These are phyloP conservation scores for Claviceps quebecensis DNA, from an alignment of 2,329 filamentous ascomycete species.

Conservation along the genomic window DNA sequence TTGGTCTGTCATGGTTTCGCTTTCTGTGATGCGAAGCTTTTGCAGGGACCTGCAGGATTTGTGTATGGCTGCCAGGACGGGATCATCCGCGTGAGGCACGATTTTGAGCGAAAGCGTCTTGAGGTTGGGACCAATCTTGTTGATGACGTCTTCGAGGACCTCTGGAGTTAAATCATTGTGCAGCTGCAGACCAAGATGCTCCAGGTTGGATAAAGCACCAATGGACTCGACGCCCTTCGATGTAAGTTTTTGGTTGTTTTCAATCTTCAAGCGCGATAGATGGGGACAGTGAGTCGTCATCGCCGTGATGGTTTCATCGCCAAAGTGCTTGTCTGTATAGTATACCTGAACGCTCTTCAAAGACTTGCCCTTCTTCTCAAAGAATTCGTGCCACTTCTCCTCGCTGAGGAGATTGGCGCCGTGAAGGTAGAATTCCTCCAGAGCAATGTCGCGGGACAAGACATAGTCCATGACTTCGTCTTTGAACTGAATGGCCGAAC, in stretches of 20 bases:
- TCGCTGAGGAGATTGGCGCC: slow-evolving; percentile 75
- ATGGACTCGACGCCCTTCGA: slow-evolving; percentile 52
- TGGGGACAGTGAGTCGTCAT: slow-evolving; percentile 52
- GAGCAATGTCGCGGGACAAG: slow-evolving; percentile 50
- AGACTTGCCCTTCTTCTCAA: slow-evolving; percentile 48
- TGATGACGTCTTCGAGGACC: slow-evolving; percentile 46
- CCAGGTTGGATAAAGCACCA: slow-evolving; percentile 44
- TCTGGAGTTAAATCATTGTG: slow-evolving; percentile 41
- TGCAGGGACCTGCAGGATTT: slow-evolving; percentile 49
- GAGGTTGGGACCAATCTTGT: slow-evolving; percentile 49
- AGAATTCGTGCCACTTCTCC: slow-evolving; percentile 56
- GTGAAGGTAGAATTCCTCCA: slow-evolving; percentile 66
- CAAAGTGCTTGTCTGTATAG: slow-evolving; percentile 71
- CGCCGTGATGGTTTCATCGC: slow-evolving; percentile 51
- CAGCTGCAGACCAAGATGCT: slow-evolving; percentile 64
- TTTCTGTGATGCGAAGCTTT: slow-evolving; percentile 74
- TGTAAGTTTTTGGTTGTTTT: slow-evolving; percentile 63
- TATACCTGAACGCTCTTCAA: slow-evolving; percentile 64
- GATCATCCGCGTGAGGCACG: slow-evolving; percentile 53
- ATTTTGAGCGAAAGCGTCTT: slow-evolving; percentile 63
- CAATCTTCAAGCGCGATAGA: slow-evolving; percentile 64
- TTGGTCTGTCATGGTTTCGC: slow-evolving; percentile 59
- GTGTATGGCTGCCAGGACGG: slow-evolving; percentile 57
- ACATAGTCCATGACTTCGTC: slow-evolving; percentile 73
- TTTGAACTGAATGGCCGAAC: slow-evolving; percentile 86